Base-by-base conservation (phyloP, 768 basidiomycete genomes). In the Russula ochroleuca region DNA sequence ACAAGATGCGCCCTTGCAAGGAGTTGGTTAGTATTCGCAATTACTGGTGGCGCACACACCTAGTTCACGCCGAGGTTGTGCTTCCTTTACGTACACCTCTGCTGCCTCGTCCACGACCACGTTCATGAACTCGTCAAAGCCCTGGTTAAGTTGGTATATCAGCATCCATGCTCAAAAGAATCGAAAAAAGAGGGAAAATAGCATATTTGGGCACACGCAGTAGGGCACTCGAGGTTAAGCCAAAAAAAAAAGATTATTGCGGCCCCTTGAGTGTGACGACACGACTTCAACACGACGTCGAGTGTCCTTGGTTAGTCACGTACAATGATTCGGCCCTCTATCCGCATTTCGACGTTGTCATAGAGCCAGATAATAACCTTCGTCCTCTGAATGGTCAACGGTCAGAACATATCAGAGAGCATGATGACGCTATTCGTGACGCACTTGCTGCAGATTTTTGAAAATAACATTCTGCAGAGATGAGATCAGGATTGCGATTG, bases 41-140 rank as follows among this genome's bases (percentile, higher is more conserved):
- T 28, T 40, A 31, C 28, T n/a, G 47, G 47, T 11, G 48, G 61
- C 37, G 13, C 41, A 75, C 84, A 61, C 67, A 94, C 94, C 95
- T 45, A 98, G 79, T 66, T 92, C 86, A 75, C 85, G 78, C 70
- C 89, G 80, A 50, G 92, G 90, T 76, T 94, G 91, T 59, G 84
- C 86, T 65, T 92, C 93, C 73, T 94, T 93, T 54, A 94, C 85
- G 71, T 85, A 96, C 13, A 97, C 87, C 75, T 99, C 96, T 57
- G 85, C 83, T 49, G 95, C 93, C 54, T 97, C 92, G 69, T 99
- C 96, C 25, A 99, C 77, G 40, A 98, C 92, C 35, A 99, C 77
- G 73, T 99, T 99, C 96, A 99, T 99, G 77, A 98, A 99, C 75
- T 99, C 96, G 73, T 99, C 96, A 70, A 99, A 99, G 45, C 96